Conservation (phyloP, 2,329 filamentous ascomycete genomes). For the Ceratocystis destructans region DNA sequence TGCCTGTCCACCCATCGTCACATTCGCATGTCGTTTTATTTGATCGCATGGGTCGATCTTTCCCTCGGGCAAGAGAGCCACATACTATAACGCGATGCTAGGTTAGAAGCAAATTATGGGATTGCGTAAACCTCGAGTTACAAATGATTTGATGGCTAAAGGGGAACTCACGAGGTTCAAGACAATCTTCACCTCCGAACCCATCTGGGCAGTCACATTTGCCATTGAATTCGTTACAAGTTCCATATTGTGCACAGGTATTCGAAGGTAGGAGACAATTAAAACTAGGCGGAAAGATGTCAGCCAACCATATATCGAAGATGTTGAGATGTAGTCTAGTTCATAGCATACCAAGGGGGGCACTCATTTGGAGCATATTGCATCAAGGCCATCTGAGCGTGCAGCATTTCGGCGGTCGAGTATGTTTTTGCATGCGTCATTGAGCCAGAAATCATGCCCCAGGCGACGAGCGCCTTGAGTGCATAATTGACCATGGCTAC, state of each 20-base stretch:
- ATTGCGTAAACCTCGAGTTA: not conserved
- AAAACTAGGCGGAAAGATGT: constrained; percentile 50
- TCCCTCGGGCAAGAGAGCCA: constrained; percentile 70
- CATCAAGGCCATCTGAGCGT: constrained; percentile 54
- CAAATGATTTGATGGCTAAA: not conserved
- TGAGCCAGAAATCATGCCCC: not conserved
- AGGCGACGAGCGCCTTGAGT: not conserved
- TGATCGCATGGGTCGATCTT: constrained; percentile 60
- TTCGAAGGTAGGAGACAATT: constrained; percentile 94
- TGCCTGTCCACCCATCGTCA: constrained; percentile 84
- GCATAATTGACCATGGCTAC: not conserved
- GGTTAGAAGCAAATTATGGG: not conserved
- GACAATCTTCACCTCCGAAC: constrained; percentile 88
- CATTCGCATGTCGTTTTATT: constrained; percentile 59
- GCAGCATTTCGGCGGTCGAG: constrained; percentile 46
- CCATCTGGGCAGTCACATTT: constrained; percentile 86
- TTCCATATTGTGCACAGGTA: constrained; percentile 77
- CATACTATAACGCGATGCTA: constrained; percentile 44
- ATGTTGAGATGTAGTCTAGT: not conserved
- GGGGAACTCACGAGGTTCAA: constrained; percentile 51
- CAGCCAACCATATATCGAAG: not conserved
- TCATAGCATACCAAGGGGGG: constrained; percentile 52
- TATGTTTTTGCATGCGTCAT: constrained; percentile 36
- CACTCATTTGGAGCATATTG: constrained; percentile 63
- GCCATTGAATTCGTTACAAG: constrained; percentile 78